Base-by-base conservation (phyloP, 345 rosid genomes). In the Corchorus olitorius region DNA sequence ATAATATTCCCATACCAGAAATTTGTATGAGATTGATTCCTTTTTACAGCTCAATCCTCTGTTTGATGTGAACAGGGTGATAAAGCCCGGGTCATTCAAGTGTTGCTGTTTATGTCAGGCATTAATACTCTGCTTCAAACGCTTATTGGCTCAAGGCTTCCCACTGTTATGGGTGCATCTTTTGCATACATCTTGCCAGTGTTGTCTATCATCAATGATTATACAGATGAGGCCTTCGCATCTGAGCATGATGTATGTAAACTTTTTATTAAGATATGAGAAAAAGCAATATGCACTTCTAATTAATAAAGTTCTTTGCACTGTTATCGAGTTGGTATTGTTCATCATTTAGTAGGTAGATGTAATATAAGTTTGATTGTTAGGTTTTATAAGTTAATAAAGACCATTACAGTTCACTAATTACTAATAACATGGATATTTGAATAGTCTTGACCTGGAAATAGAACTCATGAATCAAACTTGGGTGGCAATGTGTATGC, bases 151-250 rank as follows among this genome's bases (percentile, higher is more conserved):
- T 85, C 97, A 62, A 87, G 99, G 83, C 95, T 96, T 83, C 99
- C 99, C 3, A 86, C 97, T 0, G 97, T 96, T 85, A 96, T 96
- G 99, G 90, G 97, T 20, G 93, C 92, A 65, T 94, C 99, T 3
- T 73, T 86, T 49, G 99, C 98, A 0, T 96, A 86, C 79, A 81
- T 68, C 46, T 78, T 96, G 50, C 94, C 99, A 2, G 91, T 96
- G 16, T 66, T 91, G 74, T 91, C 99, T 4, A 92, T 91, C 77
- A 87, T 94, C 73, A 92, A 85, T 79, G 99, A 96, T 83, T 85
- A 83, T 65, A 59, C 76, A 10, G 86, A 87, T 69, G 90, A 81
- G 46, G 84, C 68, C 62, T 86, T 93, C 73, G 3, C 77, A 11
- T 64, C 84, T 14, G 93, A 88, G 71, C 91, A 88, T 63, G 90